Evolutionary conservation across 176 grass and related monocot genomes (phyloP).

Genomic region (Elaeis guineensis): DNA sequence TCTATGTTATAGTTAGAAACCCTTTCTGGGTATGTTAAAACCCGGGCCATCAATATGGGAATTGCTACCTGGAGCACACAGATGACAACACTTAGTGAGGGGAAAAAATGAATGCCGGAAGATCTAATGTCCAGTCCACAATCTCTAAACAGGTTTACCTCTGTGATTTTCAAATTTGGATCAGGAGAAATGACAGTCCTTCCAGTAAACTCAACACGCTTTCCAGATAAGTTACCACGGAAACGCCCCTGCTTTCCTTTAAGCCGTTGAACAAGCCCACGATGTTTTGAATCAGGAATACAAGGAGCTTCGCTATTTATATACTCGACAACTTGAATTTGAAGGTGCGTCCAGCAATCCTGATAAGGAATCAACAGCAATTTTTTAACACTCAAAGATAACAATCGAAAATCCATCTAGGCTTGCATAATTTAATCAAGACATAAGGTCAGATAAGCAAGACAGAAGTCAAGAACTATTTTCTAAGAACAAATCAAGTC

Average conservation of each 20-base stretch:
- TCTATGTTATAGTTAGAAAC: slow-evolving; percentile 83
- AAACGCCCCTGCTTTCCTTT: slow-evolving; percentile 94
- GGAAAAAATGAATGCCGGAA: not conserved
- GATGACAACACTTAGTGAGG: not conserved
- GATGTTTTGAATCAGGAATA: slow-evolving; percentile 62
- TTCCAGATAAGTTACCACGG: slow-evolving; percentile 94
- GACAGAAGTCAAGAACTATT: no score
- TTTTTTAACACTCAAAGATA: no score
- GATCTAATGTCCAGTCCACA: not conserved
- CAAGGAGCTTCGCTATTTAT: slow-evolving; percentile 83
- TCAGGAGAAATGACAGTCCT: slow-evolving; percentile 98
- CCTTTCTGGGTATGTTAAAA: slow-evolving; percentile 86
- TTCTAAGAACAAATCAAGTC: no score
- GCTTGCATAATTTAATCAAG: no score
- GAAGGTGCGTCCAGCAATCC: slow-evolving; percentile 78
- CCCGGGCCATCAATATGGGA: slow-evolving; percentile 81
- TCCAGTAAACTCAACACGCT: slow-evolving; percentile 94
- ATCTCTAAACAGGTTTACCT: slow-evolving; percentile 26
- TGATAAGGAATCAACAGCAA: slow-evolving; percentile 3
- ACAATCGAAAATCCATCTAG: no score
- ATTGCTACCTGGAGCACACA: slow-evolving; percentile 58
- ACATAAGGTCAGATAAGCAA: no score
- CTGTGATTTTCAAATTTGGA: slow-evolving; percentile 96
- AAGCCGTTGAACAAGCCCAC: slow-evolving; percentile 79
- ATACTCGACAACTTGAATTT: slow-evolving; percentile 86